A percentile compares a stretch with the other conserved stretches of the same genome.
These are phyloP conservation scores for Trichosanthes cucumerina DNA, from an alignment of 306 rosid genomes.

Conservation along the genomic window DNA sequence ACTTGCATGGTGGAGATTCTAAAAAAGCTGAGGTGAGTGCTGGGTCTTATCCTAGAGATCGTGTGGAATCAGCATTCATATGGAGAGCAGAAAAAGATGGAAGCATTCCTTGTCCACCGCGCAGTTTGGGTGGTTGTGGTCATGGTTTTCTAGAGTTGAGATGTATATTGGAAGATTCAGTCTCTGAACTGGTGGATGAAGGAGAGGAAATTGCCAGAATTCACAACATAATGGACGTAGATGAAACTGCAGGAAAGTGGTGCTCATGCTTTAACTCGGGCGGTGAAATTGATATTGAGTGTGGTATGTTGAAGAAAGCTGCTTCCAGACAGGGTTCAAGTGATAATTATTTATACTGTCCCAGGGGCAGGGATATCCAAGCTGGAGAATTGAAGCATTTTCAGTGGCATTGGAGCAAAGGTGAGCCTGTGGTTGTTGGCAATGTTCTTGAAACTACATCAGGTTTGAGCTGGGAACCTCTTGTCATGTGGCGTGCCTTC, in stretches of 20 bases:
- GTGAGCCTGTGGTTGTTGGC: conserved; percentile 79
- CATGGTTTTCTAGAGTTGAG: conserved; percentile 45
- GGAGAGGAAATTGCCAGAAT: conserved; percentile 39
- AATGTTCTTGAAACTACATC: conserved; percentile 58
- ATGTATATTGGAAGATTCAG: conserved; percentile 26
- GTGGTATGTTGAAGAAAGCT: conserved; percentile 32
- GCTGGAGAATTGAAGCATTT: conserved; percentile 49
- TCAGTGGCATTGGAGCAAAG: conserved; percentile 72
- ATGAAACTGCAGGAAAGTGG: conserved; percentile 10
- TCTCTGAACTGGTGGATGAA: conserved; percentile 39
- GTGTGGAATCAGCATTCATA: conserved; percentile 25
- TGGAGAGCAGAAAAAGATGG: conserved; percentile 55
- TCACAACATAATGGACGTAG: conserved; percentile 18
- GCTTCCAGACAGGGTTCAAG: conserved; percentile 50
- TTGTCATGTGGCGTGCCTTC: conserved; percentile 93
- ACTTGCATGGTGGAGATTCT: conserved; percentile 39
- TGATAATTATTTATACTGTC: conserved; percentile 57
- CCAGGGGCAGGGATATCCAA: conserved; percentile 39
- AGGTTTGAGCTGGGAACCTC: conserved; percentile 90
- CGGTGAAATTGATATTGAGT: conserved; percentile 8
- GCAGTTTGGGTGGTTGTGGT: conserved; percentile 34
- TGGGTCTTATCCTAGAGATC: not conserved
- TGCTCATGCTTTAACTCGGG: conserved; percentile 37
- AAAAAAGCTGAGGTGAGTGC: not conserved
- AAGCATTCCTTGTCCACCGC: conserved; percentile 53